Evolutionary conservation across 2,329 filamentous ascomycete genomes (phyloP).

Genomic region (Fusarium sp.): DNA sequence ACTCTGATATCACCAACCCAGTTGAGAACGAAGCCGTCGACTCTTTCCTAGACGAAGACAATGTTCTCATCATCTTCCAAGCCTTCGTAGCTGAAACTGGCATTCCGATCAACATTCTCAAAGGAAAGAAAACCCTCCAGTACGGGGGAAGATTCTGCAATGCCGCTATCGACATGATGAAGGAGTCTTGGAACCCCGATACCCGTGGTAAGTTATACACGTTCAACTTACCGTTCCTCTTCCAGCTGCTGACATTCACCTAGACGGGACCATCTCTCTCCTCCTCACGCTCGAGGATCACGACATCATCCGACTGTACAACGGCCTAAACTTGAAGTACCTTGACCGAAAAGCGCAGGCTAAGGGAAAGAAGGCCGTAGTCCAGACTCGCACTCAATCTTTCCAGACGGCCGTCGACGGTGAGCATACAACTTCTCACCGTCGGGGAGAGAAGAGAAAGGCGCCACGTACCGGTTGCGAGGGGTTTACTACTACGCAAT

Average conservation of each 20-base stretch:
- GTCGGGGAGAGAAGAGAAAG: neutral
- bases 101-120: neutral
- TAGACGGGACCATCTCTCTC: neutral
- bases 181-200: fast-evolving
- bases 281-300: neutral
- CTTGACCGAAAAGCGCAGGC: fast-evolving
- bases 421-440: neutral
- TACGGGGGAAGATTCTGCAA: neutral
- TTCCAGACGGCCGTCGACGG: neutral
- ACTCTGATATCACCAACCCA: fast-evolving
- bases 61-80: neutral
- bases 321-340: fast-evolving
- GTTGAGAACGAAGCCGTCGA: neutral
- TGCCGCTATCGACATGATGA: fast-evolving
- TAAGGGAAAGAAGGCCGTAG: fast-evolving
- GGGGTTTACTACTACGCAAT: too few species aligned
- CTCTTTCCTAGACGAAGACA: fast-evolving
- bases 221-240: neutral
- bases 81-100: neutral
- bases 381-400: fast-evolving
- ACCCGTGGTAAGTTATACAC: neutral
- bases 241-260: neutral
- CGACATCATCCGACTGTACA: fast-evolving
- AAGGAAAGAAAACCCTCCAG: too few species aligned
- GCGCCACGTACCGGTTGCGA: neutral